Conservation (phyloP, 2,329 filamentous ascomycete species). For the Aureobasidium sp. region DNA sequence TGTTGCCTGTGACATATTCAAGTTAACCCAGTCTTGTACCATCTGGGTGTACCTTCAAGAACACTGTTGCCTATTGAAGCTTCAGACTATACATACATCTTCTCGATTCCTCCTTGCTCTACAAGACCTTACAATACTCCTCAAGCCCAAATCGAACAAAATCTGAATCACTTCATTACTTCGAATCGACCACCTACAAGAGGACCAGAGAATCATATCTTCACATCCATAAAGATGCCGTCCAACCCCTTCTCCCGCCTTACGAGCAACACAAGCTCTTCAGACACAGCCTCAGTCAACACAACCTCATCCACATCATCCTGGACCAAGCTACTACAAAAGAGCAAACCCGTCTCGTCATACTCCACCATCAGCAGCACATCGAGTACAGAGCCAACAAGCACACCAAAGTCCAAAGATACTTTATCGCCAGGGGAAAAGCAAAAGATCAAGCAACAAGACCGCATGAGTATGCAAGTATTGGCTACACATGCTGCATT, state of each 20-base stretch:
- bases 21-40: not conserved
- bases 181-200: too few relatives aligned
- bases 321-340: not conserved
- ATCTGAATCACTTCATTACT: not conserved
- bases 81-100: not conserved
- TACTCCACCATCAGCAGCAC: not conserved
- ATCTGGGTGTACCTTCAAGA: not conserved
- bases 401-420: not conserved
- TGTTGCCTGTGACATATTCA: not conserved
- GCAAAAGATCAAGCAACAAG: constrained; percentile 5
- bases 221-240: not conserved
- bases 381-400: not conserved
- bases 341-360: not conserved
- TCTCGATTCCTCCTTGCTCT: not conserved
- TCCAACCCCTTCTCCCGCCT: constrained; percentile 7
- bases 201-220: not conserved
- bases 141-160: not conserved
- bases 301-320: constrained; percentile 10
- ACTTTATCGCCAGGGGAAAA: not conserved
- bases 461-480: not conserved
- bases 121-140: not conserved
- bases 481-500: not conserved
- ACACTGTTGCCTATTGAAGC: not conserved
- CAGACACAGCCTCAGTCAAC: constrained; percentile 6
- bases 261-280: not conserved